These are phyloP conservation scores for Rhododendron mucronatum DNA, from an alignment of 148 eudicot genomes.

Conservation along the genomic window DNA sequence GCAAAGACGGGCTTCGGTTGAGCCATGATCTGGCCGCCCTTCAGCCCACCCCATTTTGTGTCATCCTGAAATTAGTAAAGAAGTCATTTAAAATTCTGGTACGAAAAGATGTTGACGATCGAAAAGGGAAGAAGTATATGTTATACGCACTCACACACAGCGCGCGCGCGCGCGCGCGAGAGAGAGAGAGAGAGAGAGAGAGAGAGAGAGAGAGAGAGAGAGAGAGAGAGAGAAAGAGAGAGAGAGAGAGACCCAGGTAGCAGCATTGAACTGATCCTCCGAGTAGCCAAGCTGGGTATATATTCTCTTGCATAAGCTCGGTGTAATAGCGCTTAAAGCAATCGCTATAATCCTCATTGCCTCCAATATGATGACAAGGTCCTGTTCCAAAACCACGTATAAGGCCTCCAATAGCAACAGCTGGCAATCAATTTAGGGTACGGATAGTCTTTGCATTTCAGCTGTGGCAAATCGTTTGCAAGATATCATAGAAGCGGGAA, in stretches of 20 bases:
- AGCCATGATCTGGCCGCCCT: constrained; percentile 75
- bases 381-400: constrained; percentile 40
- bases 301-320: constrained; percentile 68
- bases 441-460: neutral
- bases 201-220: constrained; percentile 27
- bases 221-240: constrained; percentile 14
- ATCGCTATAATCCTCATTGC: constrained; percentile 82
- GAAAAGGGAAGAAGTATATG: neutral
- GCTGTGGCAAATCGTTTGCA: neutral
- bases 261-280: constrained; percentile 57
- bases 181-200: constrained; percentile 1
- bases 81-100: constrained; percentile 7
- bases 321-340: constrained; percentile 79
- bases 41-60: constrained; percentile 92
- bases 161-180: too few relatives aligned
- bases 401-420: neutral
- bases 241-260: constrained; percentile 68
- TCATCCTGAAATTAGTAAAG: constrained; percentile 50
- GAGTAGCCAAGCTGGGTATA: constrained; percentile 91
- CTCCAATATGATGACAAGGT: constrained; percentile 83
- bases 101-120: neutral
- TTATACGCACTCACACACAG: neutral
- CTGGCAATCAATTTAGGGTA: neutral
- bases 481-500: neutral
- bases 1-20: constrained; percentile 80